A percentile compares a stretch with the other conserved stretches of the same genome.
Conservation (phyloP, 1,284 basidiomycete species). For the Rhodofomes roseus region DNA sequence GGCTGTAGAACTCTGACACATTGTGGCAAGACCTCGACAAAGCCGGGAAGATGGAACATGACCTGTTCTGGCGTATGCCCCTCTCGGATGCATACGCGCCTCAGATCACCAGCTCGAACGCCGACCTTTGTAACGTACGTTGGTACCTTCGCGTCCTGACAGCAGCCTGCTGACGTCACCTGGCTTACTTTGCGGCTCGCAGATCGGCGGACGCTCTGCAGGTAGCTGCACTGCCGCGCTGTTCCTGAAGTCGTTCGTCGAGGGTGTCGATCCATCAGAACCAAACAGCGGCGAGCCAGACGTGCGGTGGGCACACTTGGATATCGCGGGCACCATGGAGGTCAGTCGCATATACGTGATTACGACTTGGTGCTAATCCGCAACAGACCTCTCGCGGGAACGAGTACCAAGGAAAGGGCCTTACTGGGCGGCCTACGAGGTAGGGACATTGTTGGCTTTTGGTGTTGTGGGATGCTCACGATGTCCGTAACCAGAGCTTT, state of each 20-base stretch:
- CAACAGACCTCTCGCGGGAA: conserved; percentile 47
- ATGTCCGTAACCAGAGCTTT: not conserved
- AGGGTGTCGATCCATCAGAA: conserved; percentile 60
- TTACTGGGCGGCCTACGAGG: conserved; percentile 81
- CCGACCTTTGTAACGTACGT: conserved; percentile 79
- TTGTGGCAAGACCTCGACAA: conserved; percentile 72
- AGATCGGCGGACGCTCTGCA: conserved; percentile 72
- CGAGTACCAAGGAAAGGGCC: conserved; percentile 70
- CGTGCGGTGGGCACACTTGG: conserved; percentile 78
- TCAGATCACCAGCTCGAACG: conserved; percentile 77
- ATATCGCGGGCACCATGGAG: conserved; percentile 85
- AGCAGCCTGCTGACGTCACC: conserved; percentile 1
- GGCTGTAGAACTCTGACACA: conserved; percentile 56
- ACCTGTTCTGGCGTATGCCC: conserved; percentile 85
- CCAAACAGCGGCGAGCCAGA: conserved; percentile 37
- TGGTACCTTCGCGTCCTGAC: not conserved
- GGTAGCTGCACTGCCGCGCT: conserved; percentile 83
- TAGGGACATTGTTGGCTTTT: conserved; percentile 15
- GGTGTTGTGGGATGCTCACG: not conserved
- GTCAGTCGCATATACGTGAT: conserved; percentile 23
- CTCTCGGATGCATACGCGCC: conserved; percentile 76
- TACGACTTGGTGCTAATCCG: not conserved
- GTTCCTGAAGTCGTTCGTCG: conserved; percentile 80
- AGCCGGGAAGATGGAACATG: conserved; percentile 73
- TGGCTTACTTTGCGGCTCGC: conserved; percentile 1